Base-by-base conservation (phyloP, 768 basidiomycete species). In the Favolaschia claudopus region DNA sequence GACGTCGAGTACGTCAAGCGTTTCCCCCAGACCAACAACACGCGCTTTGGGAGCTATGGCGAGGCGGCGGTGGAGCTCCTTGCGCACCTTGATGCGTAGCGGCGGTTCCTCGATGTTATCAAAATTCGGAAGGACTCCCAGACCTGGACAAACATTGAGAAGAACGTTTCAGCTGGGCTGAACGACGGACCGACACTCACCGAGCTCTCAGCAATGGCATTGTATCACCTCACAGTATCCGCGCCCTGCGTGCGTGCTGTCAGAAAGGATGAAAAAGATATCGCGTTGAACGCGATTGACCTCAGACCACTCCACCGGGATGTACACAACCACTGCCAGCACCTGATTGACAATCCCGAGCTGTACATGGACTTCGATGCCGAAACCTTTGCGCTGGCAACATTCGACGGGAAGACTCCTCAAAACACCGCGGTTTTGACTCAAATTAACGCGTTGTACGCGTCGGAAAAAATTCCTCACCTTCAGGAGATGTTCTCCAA, bases 241-340 rank as follows among this genome's bases (percentile, higher is more conserved):
- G n/a, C n/a, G n/a, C n/a, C n/a, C n/a, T n/a, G n/a, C n/a, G n/a
- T n/a, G n/a, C n/a, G n/a, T n/a, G n/a, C n/a, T n/a, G n/a, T n/a
- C n/a, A n/a, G n/a, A n/a, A n/a, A n/a, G n/a, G n/a, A n/a, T n/a
- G n/a, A n/a, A n/a, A n/a, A n/a, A n/a, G n/a, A n/a, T n/a, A n/a
- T n/a, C n/a, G n/a, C n/a, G n/a, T n/a, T n/a, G n/a, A n/a, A 19
- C 5, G 37, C 52, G 0, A 39, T 68, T 12, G 49, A 62, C 22
- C 63, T 67, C 19, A 63, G 62, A 7, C 60, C 66, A 0, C 48
- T 67, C 5, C 67, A 71, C 32, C 25, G 34, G 9, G 32, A 53
- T 1, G 44, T 71, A 19, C 49, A n/a, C 1, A 36, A 36, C 10
- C 62, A 63, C 25, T 58, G 61, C 28, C 19, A 51, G 33, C 4